A percentile compares a stretch with the other conserved stretches of the same genome.
These are phyloP conservation scores for Scopulariopsis brevicaulis DNA, from an alignment of 2,329 filamentous ascomycete genomes.

Conservation along the genomic window DNA sequence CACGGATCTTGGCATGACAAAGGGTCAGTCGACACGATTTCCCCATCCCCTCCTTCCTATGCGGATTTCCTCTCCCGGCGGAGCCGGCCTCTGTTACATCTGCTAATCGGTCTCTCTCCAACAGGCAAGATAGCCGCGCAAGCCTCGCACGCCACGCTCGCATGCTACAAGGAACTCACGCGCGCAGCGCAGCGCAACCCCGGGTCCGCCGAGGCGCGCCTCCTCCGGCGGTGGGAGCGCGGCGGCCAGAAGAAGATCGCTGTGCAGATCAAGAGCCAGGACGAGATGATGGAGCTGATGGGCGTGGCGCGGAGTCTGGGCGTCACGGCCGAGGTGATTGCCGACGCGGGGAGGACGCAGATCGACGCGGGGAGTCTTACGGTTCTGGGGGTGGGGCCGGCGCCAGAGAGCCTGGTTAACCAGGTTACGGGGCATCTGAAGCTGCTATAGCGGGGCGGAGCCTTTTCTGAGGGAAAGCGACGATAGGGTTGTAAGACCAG, in stretches of 20 bases:
- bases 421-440: conserved; percentile 77
- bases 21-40: conserved; percentile 49
- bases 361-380: conserved; percentile 89
- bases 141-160: conserved; percentile 89
- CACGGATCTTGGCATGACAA: conserved; percentile 94
- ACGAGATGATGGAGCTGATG: conserved; percentile 64
- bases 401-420: conserved; percentile 78
- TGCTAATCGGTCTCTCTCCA: not conserved
- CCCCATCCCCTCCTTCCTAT: not conserved
- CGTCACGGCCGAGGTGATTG: conserved; percentile 78
- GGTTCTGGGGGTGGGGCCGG: conserved; percentile 73
- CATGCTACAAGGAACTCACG: conserved; percentile 83
- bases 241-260: conserved; percentile 89
- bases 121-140: conserved; percentile 94
- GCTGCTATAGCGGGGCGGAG: conserved; percentile 46
- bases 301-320: conserved; percentile 74
- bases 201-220: conserved; percentile 39
- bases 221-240: conserved; percentile 77
- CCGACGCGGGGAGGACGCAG: conserved; percentile 94
- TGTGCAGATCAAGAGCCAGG: conserved; percentile 76
- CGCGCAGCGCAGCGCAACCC: conserved; percentile 37
- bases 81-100: not conserved
- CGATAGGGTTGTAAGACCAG: not conserved
- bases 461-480: not conserved
- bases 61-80: not conserved